Percentiles rank a stretch among this genome's conserved stretches.
Evolutionary conservation across 148 eudicot species (phyloP).

Genomic region (Silene conica): DNA sequence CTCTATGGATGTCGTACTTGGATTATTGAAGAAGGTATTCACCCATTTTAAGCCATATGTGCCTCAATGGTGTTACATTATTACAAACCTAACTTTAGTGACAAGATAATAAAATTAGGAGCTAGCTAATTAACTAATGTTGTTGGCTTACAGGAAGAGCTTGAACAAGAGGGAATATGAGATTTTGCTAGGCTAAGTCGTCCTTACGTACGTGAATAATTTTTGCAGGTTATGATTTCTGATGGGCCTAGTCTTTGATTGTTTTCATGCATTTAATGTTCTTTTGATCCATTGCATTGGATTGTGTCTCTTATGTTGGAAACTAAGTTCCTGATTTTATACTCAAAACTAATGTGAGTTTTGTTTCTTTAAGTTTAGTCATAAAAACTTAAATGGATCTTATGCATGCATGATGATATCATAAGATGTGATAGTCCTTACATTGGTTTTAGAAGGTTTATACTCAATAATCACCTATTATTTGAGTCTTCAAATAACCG

Average conservation of each 20-base stretch:
- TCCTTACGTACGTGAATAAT: conserved; percentile 69
- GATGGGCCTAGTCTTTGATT: conserved; percentile 8
- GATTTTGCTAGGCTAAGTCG: conserved; percentile 82
- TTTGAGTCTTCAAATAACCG: too few relatives aligned
- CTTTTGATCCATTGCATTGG: conserved; percentile 4
- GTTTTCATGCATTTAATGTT: background rate
- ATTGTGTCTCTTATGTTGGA: background rate
- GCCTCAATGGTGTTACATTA: too few relatives aligned
- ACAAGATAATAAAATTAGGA: background rate
- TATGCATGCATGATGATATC: too few relatives aligned
- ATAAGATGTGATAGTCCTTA: too few relatives aligned
- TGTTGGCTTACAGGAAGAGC: conserved; percentile 69
- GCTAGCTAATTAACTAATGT: conserved; percentile 8
- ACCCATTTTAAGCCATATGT: background rate
- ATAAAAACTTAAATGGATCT: too few relatives aligned
- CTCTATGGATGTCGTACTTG: conserved; percentile 83
- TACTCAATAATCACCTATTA: too few relatives aligned
- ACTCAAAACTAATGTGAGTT: too few relatives aligned
- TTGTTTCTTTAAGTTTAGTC: too few relatives aligned
- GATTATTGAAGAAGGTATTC: conserved; percentile 89
- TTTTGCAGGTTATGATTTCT: conserved; percentile 53
- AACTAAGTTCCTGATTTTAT: too few relatives aligned
- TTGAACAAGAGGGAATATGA: conserved; percentile 91
- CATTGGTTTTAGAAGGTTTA: too few relatives aligned
- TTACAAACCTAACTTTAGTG: too few relatives aligned